Evolutionary conservation across 2,329 filamentous ascomycete genomes (phyloP), one percentile per base, ranked within the genome.

Genomic region (Aspergillus ochraceus): DNA sequence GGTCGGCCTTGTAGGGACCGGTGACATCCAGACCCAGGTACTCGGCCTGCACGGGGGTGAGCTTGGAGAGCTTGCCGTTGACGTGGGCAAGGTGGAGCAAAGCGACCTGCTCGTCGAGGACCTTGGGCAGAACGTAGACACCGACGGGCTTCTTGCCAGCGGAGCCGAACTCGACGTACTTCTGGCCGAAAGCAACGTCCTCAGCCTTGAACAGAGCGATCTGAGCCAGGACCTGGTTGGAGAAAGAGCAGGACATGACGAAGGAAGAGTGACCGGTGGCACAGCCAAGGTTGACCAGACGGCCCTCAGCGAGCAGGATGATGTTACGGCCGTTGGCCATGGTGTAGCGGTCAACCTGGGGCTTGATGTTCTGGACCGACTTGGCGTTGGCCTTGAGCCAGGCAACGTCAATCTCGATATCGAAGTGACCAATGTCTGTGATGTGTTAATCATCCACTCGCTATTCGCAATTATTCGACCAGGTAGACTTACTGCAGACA

Each of bases 211-310:
- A 99, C 75, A 99, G 85, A 85, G 96, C 90, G 84, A 99, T 98
- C 86, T 99, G 95, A 70, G 95, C 95, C 79, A 99, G 91, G 74
- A 98, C 95, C 87, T 99, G 95, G 90, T 99, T 99, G 87, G 93
- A 96, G 90, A 99, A 99, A 67, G 94, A 98, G 90, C 95, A 99
- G 73, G 93, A 97, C 95, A 99, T 98, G 86, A 99, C 95, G 82
- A 99, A 99, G 55, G 94, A 98, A 70, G 93, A 97, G 90, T 99
- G 95, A 71, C 95, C 95, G 67, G 95, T 99, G 77, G 95, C 95
- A 82, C 95, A 99, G 81, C 95, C 95, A 72, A 99, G 86, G 90
- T 99, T 99, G 84, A 99, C 95, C 68, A 99, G 90, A 85, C 95
- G 94, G 72, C 95, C 95, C 86, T 98, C 95, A 66, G 95, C 95